phyloP scores from a whole-genome alignment of 2,329 filamentous ascomycete genomes.

The Dactylellina drechsleri region DNA sequence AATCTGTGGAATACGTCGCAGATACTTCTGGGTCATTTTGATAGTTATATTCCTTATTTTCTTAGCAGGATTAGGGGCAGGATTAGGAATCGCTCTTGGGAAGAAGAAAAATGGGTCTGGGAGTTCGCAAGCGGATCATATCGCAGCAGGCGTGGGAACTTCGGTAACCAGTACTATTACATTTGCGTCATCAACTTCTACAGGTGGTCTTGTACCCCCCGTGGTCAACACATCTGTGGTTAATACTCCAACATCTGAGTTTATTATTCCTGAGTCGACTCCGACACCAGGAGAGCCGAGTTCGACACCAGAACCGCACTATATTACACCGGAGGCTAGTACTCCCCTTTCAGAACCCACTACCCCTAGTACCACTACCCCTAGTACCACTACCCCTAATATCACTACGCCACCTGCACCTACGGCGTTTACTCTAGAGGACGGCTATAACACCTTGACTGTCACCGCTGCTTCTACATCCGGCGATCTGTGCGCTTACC shows the following conservation, averaged over 20 bases:
- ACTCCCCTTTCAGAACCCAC: neutral
- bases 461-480: slow-evolving; percentile 7
- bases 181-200: neutral
- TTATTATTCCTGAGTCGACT: neutral
- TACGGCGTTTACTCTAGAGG: slow-evolving; percentile 24
- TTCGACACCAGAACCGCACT: neutral
- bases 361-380: neutral
- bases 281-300: neutral
- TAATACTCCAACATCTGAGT: slow-evolving; percentile 5
- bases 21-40: slow-evolving; percentile 33
- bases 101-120: slow-evolving; percentile 20
- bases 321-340: neutral
- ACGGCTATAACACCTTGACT: slow-evolving; percentile 32
- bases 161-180: neutral
- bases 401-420: neutral
- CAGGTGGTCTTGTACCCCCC: neutral
- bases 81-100: slow-evolving; percentile 27
- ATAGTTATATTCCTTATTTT: slow-evolving; percentile 15
- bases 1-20: slow-evolving; percentile 37
- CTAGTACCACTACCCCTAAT: neutral
- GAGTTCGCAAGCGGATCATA: neutral
- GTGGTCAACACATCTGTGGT: neutral
- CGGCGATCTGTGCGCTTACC: slow-evolving; percentile 23
- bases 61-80: slow-evolving; percentile 32
- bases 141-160: neutral